Percentiles rank a stretch among this genome's conserved stretches.
phyloP scores from a whole-genome alignment of 2,329 filamentous ascomycete species.

The Xylaria arbuscula region DNA sequence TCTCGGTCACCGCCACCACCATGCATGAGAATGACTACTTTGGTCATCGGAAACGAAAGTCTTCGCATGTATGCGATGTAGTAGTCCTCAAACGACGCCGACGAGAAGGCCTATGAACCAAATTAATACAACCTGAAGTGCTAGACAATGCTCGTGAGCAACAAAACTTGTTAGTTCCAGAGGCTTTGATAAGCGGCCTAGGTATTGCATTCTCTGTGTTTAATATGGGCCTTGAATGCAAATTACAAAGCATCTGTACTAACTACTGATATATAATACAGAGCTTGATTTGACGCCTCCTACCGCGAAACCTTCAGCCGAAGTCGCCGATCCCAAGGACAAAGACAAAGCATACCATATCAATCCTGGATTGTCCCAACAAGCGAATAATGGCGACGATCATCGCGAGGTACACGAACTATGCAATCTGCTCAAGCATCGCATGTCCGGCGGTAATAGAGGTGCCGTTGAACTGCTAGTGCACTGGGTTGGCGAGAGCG shows the following conservation, averaged over 20 bases:
- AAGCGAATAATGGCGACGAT: conserved; percentile 20
- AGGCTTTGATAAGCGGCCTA: too few relatives aligned
- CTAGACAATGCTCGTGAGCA: too few relatives aligned
- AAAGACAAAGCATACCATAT: neutral
- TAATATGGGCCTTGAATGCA: too few relatives aligned
- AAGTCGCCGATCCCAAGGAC: neutral
- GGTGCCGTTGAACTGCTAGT: conserved; percentile 49
- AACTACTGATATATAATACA: too few relatives aligned
- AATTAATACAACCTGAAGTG: too few relatives aligned
- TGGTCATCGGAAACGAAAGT: neutral
- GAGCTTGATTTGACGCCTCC: too few relatives aligned
- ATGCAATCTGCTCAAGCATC: conserved; percentile 44
- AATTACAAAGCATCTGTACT: too few relatives aligned
- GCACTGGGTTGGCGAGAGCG: conserved; percentile 47
- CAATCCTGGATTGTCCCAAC: neutral
- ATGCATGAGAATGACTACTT: neutral
- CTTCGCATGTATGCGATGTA: neutral
- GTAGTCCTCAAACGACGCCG: conserved; percentile 2
- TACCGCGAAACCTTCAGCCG: neutral
- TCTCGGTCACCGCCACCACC: conserved; percentile 3
- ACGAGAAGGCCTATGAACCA: conserved; percentile 1
- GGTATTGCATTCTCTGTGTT: too few relatives aligned
- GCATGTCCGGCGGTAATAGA: conserved; percentile 39
- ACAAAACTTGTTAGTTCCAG: too few relatives aligned
- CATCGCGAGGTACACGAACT: conserved; percentile 46